Percentiles rank a stretch among this genome's conserved stretches.
Evolutionary conservation across 1,284 basidiomycete genomes (phyloP).

Genomic region (Malassezia restricta): DNA sequence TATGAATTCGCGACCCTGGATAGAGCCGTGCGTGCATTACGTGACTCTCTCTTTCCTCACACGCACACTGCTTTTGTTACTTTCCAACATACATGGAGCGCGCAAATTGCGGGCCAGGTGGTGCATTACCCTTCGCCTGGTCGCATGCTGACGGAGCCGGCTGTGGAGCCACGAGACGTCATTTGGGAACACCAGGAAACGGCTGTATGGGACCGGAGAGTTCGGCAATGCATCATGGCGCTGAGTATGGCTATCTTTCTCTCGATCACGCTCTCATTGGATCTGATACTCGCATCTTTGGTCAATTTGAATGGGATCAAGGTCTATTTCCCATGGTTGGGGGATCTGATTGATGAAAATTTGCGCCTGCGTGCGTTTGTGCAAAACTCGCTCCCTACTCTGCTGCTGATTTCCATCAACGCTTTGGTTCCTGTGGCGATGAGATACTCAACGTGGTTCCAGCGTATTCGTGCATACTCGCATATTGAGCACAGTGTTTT

Average conservation of each 20-base stretch:
- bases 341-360: constrained; percentile 62
- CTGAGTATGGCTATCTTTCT: constrained; percentile 59
- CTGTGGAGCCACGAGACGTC: constrained; percentile 89
- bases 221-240: constrained; percentile 42
- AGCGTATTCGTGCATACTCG: constrained; percentile 76
- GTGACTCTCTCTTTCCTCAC: constrained; percentile 46
- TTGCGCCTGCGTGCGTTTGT: constrained; percentile 71
- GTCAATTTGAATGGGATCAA: constrained; percentile 85
- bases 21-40: constrained; percentile 20
- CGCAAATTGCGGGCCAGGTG: constrained; percentile 80
- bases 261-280: constrained; percentile 41
- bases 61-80: constrained; percentile 85
- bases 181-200: constrained; percentile 79
- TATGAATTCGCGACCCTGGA: constrained; percentile 30
- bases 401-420: constrained; percentile 81
- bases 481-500: constrained; percentile 84
- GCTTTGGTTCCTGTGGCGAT: constrained; percentile 75
- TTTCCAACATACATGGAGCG: constrained; percentile 82
- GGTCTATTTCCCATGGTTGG: constrained; percentile 71
- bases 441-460: constrained; percentile 69
- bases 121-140: constrained; percentile 53
- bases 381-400: constrained; percentile 78
- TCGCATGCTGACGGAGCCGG: constrained; percentile 46
- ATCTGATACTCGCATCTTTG: constrained; percentile 61
- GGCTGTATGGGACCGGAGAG: constrained; percentile 45